phyloP scores from a whole-genome alignment of 139 green algal species.

The Microglena sp. region DNA sequence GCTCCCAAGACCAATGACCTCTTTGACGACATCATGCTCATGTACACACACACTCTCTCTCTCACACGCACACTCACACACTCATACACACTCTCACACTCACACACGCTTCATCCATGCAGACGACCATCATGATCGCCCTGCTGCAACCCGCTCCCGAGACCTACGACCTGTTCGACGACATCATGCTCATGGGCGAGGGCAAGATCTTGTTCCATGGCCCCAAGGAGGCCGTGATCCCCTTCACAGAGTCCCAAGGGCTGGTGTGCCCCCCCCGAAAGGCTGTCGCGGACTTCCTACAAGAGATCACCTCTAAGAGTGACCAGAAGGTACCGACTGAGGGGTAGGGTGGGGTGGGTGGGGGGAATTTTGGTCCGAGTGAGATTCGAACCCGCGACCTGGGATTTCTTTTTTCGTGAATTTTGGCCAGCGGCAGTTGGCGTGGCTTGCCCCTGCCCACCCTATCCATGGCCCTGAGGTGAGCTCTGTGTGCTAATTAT shows the following conservation, averaged over 20 bases:
- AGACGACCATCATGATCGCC: background rate
- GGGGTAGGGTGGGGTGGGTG: no score
- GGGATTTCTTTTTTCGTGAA: no score
- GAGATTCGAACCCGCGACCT: no score
- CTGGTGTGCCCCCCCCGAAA: conserved; percentile 37
- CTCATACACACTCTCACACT: no score
- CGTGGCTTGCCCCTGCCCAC: no score
- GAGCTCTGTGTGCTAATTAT: no score
- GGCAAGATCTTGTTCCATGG: conserved; percentile 53
- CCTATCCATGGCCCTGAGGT: no score
- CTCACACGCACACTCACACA: no score
- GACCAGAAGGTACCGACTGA: no score
- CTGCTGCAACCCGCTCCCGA: conserved; percentile 84
- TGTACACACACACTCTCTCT: conserved; percentile 18
- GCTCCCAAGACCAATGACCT: conserved; percentile 58
- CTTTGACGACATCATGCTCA: conserved; percentile 53
- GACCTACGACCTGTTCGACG: conserved; percentile 53
- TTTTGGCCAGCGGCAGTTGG: no score
- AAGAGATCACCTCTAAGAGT: conserved; percentile 51
- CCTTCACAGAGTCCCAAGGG: conserved; percentile 46
- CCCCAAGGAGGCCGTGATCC: conserved; percentile 30
- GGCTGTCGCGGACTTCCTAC: conserved; percentile 64
- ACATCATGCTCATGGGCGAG: conserved; percentile 44
- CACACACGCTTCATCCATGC: background rate
- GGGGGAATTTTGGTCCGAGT: no score